Percentiles rank a stretch among this genome's conserved stretches.
Evolutionary conservation across 345 rosid genomes (phyloP).

Genomic region (Corchorus capsularis): DNA sequence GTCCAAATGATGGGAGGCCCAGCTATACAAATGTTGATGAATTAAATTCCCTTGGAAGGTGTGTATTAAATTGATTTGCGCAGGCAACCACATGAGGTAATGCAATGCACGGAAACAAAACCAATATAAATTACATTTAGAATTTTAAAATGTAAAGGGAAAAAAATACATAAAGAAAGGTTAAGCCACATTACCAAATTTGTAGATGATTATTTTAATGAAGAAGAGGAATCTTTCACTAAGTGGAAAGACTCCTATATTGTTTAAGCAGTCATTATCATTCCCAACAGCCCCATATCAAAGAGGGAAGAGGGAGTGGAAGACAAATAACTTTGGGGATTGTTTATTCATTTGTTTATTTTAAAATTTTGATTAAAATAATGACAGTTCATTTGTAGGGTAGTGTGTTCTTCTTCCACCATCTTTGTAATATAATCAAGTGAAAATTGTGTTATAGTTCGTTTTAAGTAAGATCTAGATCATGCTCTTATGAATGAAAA

Average conservation of each 20-base stretch:
- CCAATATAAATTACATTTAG: neutral
- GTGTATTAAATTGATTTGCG: slow-evolving; percentile 4
- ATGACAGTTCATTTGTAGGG: neutral
- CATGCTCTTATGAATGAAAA: too few relatives aligned
- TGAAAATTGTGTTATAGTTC: neutral
- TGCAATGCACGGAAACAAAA: neutral
- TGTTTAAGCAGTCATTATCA: slow-evolving; percentile 32
- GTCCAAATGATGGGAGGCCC: neutral
- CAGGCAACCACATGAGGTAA: slow-evolving; percentile 17
- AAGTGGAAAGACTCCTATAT: slow-evolving; percentile 23
- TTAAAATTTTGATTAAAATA: neutral
- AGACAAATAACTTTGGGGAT: slow-evolving; percentile 14
- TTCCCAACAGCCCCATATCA: slow-evolving; percentile 11
- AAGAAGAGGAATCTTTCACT: slow-evolving; percentile 32
- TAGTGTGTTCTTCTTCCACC: neutral
- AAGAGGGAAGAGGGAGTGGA: slow-evolving; percentile 25
- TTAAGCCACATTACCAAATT: neutral
- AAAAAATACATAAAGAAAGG: neutral
- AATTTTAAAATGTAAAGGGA: neutral
- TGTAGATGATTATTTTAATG: slow-evolving; percentile 12
- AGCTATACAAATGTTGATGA: neutral
- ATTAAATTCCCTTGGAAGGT: neutral
- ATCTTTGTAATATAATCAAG: neutral
- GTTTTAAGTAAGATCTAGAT: too few relatives aligned
- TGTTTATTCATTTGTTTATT: neutral